Evolutionary conservation across 441 rosid species (phyloP), one percentile per base, ranked within the genome.

Genomic region (Erodium moschatum): DNA sequence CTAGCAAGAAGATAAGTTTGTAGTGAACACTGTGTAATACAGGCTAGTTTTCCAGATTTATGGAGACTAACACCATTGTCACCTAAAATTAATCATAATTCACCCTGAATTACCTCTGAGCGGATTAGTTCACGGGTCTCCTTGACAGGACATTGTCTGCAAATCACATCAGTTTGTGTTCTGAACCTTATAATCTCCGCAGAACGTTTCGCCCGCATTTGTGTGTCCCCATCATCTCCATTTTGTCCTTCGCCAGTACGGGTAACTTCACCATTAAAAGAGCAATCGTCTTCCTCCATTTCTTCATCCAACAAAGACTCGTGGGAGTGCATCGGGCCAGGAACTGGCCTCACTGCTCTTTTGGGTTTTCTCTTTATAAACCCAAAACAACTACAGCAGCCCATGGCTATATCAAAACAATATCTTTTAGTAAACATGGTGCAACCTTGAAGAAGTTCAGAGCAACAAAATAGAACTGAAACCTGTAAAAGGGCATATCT

Each of bases 351-450:
- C 0, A 79, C 38, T n/a, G 64, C 52, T 65, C 52, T 78, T 48
- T 74, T 79, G 68, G 89, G 85, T 80, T 83, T 90, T 77, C 84
- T 73, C 12, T 10, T 40, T 12, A 79, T 65, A 68, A 85, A 80
- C 54, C 97, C 97, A 65, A 91, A 91, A 79, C 98, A 93, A 77
- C 92, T 85, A 78, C 91, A 93, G 75, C 97, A 93, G 70, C 95
- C 98, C 86, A 93, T 78, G 24, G 82, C 81, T 73, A 83, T 77
- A 63, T 82, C 80, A 82, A 86, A 76, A 19, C 81, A 79, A 81
- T 78, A 76, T 71, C 76, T 78, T 82, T 84, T 81, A 71, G 75
- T 77, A 69, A 86, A 79, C 98, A 89, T 87, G 68, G 64, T 78
- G 78, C 48, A 73, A 71, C 65, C 77, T 74, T 50, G 64, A 71